Conservation (phyloP, 352 stramenopile genomes). For the Blastocystis sp. region DNA sequence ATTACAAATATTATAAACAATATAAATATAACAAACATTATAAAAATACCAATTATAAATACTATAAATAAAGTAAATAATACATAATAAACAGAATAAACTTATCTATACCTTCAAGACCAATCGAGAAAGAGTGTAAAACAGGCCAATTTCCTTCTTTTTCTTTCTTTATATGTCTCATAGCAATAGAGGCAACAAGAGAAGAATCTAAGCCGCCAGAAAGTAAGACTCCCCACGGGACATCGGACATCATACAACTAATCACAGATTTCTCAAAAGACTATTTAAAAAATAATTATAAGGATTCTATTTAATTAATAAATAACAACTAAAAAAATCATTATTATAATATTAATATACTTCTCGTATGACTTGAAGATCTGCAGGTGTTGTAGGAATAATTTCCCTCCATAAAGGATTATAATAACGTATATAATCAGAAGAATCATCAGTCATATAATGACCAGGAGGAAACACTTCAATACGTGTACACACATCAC, state of each 20-base stretch:
- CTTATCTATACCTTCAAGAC: slow-evolving; percentile 78
- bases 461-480: slow-evolving; percentile 69
- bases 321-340: background rate
- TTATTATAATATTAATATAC: background rate
- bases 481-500: slow-evolving; percentile 53
- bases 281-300: slow-evolving; percentile 50
- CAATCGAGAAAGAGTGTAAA: slow-evolving; percentile 93
- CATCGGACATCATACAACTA: slow-evolving; percentile 91
- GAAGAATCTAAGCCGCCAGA: slow-evolving; percentile 88
- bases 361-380: background rate
- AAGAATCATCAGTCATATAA: slow-evolving; percentile 45
- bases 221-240: slow-evolving; percentile 89
- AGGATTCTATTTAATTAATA: background rate
- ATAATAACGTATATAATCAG: slow-evolving; percentile 63
- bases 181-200: slow-evolving; percentile 80
- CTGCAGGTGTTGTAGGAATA: background rate
- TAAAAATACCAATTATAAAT: no score
- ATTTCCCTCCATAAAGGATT: slow-evolving; percentile 68
- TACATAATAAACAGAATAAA: no score
- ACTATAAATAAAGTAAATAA: no score
- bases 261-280: slow-evolving; percentile 78
- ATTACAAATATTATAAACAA: no score
- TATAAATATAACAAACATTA: no score
- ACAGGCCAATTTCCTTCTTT: slow-evolving; percentile 49
- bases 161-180: slow-evolving; percentile 59